phyloP scores from a whole-genome alignment of 805 yeast genomes.

The Candida ipomoeae region DNA sequence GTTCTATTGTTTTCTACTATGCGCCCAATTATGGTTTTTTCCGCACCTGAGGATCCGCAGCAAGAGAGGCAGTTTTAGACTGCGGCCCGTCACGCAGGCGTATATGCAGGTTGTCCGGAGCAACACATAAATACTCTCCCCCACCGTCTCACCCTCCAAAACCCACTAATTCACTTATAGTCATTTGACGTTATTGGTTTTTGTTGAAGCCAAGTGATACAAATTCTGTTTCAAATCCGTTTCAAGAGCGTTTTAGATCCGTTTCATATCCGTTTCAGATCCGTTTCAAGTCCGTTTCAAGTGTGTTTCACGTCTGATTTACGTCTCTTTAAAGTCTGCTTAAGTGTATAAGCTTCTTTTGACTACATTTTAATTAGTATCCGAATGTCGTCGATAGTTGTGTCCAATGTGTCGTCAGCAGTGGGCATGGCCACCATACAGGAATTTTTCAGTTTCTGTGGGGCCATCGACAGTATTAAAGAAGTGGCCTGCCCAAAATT shows the following conservation, averaged over 20 bases:
- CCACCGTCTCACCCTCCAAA: background rate
- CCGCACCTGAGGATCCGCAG: background rate
- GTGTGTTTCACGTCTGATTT: no score
- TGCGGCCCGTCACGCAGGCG: slow-evolving; percentile 1
- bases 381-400: slow-evolving; percentile 46
- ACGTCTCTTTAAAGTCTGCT: no score
- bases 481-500: slow-evolving; percentile 26
- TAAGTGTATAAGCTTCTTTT: no score
- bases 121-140: background rate
- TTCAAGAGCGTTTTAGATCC: no score
- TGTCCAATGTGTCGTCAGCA: slow-evolving; percentile 50
- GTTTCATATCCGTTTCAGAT: no score
- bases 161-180: no score
- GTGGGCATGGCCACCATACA: slow-evolving; percentile 49
- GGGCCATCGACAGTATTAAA: slow-evolving; percentile 40
- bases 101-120: background rate
- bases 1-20: no score
- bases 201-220: no score
- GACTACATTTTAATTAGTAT: background rate
- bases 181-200: no score
- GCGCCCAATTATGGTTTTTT: background rate
- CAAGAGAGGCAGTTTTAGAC: background rate
- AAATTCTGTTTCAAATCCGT: no score
- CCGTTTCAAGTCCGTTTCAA: no score
- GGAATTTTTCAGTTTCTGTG: slow-evolving; percentile 76